A percentile compares a stretch with the other conserved stretches of the same genome.
phyloP scores from a whole-genome alignment of 2,329 filamentous ascomycete species.

The Zymoseptoria pseudotritici region DNA sequence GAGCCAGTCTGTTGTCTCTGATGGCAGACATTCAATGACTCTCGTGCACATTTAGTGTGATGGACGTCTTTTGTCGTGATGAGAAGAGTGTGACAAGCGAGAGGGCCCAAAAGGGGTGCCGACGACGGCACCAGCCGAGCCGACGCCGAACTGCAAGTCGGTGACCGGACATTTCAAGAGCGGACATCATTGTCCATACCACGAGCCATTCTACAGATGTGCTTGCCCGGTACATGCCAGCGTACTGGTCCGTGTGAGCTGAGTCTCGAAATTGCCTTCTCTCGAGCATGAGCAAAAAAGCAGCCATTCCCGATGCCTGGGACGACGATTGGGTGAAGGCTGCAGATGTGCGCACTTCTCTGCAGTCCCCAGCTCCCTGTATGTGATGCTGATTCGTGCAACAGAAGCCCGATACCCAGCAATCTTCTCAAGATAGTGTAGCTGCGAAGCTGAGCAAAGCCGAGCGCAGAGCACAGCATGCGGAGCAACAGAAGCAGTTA shows the following conservation, averaged over 20 bases:
- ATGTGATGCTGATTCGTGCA: slow-evolving; percentile 10
- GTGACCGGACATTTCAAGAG: neutral
- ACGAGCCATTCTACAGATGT: neutral
- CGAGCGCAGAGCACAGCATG: slow-evolving; percentile 71
- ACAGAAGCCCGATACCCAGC: slow-evolving; percentile 32
- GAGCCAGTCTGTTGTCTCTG: no score
- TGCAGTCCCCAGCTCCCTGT: neutral
- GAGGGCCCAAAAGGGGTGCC: no score
- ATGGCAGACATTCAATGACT: no score
- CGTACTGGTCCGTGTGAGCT: neutral
- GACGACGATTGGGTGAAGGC: slow-evolving; percentile 82
- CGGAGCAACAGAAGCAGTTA: slow-evolving; percentile 73
- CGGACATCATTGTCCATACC: neutral
- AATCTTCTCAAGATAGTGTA: slow-evolving; percentile 29
- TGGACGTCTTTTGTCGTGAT: no score
- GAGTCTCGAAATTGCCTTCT: neutral
- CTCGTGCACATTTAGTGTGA: no score
- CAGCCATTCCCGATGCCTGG: slow-evolving; percentile 68
- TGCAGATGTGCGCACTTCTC: slow-evolving; percentile 53
- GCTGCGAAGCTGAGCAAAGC: slow-evolving; percentile 58
- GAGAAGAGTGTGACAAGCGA: no score
- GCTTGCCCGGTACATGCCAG: neutral
- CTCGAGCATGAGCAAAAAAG: slow-evolving; percentile 37
- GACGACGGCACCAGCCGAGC: neutral
- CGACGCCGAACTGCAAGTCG: neutral